Conservation (phyloP, 371 early-diverging fungal genomes). For the Circinella minor region DNA sequence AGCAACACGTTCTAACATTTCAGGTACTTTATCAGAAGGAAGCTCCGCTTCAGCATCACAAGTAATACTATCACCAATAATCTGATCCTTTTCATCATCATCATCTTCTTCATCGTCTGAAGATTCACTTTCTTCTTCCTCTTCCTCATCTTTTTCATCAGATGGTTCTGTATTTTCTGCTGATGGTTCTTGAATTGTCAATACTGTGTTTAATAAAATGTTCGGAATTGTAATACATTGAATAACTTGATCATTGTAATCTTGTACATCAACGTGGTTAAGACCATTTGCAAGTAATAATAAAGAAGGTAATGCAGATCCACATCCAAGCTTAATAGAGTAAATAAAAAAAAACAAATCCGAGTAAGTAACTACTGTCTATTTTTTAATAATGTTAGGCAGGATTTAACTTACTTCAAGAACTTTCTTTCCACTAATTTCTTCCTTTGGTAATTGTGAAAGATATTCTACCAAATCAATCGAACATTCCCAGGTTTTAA, state of each 20-base stretch:
- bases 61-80: slow-evolving; percentile 45
- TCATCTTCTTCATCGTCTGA: slow-evolving; percentile 52
- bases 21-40: slow-evolving; percentile 38
- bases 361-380: not conserved
- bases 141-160: slow-evolving; percentile 25
- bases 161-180: slow-evolving; percentile 30
- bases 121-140: slow-evolving; percentile 9
- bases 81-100: slow-evolving; percentile 54
- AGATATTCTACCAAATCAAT: slow-evolving; percentile 81
- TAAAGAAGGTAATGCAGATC: slow-evolving; percentile 86
- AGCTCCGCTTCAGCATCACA: slow-evolving; percentile 60
- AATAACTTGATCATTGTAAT: slow-evolving; percentile 91
- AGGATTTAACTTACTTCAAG: slow-evolving; percentile 58
- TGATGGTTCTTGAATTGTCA: slow-evolving; percentile 36
- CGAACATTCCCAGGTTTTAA: slow-evolving; percentile 97
- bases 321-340: slow-evolving; percentile 84
- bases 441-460: slow-evolving; percentile 40
- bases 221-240: slow-evolving; percentile 90
- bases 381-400: not conserved
- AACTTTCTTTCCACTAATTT: slow-evolving; percentile 57
- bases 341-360: not conserved
- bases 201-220: slow-evolving; percentile 77
- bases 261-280: slow-evolving; percentile 82
- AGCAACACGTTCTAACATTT: slow-evolving; percentile 42
- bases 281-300: slow-evolving; percentile 63